Percentiles rank a stretch among this genome's conserved stretches.
phyloP scores from a whole-genome alignment of 257 asterid species.

The Mitragyna speciosa region DNA sequence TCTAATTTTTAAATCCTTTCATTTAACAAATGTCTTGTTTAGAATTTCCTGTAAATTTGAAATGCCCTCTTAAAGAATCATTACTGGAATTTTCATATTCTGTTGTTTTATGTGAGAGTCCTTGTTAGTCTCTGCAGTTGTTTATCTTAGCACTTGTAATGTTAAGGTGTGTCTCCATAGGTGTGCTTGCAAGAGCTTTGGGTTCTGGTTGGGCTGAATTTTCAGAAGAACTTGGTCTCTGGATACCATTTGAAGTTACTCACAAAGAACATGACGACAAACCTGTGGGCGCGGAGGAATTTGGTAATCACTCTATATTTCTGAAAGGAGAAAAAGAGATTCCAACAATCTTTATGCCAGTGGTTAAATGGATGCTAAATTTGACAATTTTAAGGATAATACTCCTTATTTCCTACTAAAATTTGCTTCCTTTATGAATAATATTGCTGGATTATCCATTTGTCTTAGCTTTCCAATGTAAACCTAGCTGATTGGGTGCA shows the following conservation, averaged over 20 bases:
- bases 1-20: neutral
- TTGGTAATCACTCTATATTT: constrained; percentile 45
- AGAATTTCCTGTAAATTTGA: neutral
- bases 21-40: neutral
- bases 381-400: neutral
- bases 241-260: constrained; percentile 65
- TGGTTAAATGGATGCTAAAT: neutral
- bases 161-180: constrained; percentile 34
- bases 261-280: constrained; percentile 80
- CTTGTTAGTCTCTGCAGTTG: neutral
- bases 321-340: neutral
- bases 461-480: neutral
- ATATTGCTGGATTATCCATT: neutral
- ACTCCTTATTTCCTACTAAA: neutral
- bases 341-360: neutral
- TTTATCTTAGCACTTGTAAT: neutral
- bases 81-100: neutral
- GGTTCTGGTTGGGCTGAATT: constrained; percentile 61
- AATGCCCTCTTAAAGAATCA: neutral
- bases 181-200: constrained; percentile 51
- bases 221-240: constrained; percentile 73
- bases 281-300: constrained; percentile 77
- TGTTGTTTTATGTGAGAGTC: neutral
- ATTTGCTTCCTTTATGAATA: neutral
- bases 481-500: neutral